These are phyloP conservation scores for Schwanniomyces vanrijiae DNA, from an alignment of 805 yeast species.

Conservation along the genomic window DNA sequence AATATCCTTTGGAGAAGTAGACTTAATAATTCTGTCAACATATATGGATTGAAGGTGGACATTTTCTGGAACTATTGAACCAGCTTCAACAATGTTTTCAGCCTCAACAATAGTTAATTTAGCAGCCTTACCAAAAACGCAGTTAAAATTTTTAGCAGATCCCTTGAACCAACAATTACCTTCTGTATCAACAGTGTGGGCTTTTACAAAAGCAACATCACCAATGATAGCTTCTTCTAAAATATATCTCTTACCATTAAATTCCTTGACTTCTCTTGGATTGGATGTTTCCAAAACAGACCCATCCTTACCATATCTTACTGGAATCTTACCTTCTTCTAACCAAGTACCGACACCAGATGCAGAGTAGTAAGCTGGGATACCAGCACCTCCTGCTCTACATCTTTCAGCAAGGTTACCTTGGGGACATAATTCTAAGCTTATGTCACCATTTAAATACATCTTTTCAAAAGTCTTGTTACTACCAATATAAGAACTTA, in stretches of 20 bases:
- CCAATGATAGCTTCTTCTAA: slow-evolving; percentile 45
- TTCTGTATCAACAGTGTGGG: slow-evolving; percentile 43
- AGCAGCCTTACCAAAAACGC: slow-evolving; percentile 46
- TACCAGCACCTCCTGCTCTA: slow-evolving; percentile 49
- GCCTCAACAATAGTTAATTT: slow-evolving; percentile 50
- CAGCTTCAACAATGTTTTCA: slow-evolving; percentile 48
- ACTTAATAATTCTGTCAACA: slow-evolving; percentile 39
- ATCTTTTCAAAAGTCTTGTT: slow-evolving; percentile 40
- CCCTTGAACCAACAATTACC: slow-evolving; percentile 51
- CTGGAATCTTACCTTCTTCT: slow-evolving; percentile 48
- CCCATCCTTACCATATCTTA: slow-evolving; percentile 35
- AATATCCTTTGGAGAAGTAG: slow-evolving; percentile 43
- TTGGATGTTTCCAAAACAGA: slow-evolving; percentile 30
- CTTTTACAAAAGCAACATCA: slow-evolving; percentile 51
- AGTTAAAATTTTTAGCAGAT: slow-evolving; percentile 47
- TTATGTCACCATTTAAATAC: slow-evolving; percentile 44
- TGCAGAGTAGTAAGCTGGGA: slow-evolving; percentile 50
- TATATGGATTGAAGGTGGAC: slow-evolving; percentile 49
- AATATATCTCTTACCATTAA: slow-evolving; percentile 42
- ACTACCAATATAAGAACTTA: slow-evolving; percentile 48
- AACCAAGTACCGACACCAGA: slow-evolving; percentile 55
- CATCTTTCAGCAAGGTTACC: slow-evolving; percentile 52
- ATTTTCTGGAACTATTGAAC: slow-evolving; percentile 43
- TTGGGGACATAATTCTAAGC: slow-evolving; percentile 50
- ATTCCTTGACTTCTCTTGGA: slow-evolving; percentile 44